A percentile compares a stretch with the other conserved stretches of the same genome.
Conservation (phyloP, 495 filamentous ascomycete species). For the Tuber indicum region DNA sequence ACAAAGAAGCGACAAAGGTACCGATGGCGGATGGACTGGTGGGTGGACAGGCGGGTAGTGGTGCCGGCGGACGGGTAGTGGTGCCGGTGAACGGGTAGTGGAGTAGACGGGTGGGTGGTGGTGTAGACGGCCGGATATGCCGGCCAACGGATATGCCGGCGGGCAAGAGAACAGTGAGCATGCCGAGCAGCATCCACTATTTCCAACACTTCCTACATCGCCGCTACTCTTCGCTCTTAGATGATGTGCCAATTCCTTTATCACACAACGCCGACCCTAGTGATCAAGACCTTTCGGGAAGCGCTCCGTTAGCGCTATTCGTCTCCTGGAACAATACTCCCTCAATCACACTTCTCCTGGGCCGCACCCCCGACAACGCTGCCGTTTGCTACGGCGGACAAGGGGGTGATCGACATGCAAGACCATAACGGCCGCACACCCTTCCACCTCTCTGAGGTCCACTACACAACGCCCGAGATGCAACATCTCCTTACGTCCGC, state of each 20-base stretch:
- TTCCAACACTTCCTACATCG: too few relatives aligned
- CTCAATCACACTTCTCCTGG: constrained; percentile 6
- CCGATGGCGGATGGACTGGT: too few relatives aligned
- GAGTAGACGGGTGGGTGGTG: too few relatives aligned
- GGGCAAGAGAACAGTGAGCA: too few relatives aligned
- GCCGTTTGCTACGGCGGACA: not conserved
- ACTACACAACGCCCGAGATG: constrained; percentile 10
- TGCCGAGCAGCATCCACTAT: too few relatives aligned
- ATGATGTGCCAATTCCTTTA: not conserved
- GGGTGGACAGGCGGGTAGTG: too few relatives aligned
- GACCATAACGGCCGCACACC: constrained; percentile 10
- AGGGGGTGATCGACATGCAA: not conserved
- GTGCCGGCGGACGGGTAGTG: too few relatives aligned
- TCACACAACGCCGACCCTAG: not conserved
- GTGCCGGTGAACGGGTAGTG: too few relatives aligned
- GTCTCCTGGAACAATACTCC: not conserved
- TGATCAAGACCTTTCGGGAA: not conserved
- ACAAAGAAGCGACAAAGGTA: too few relatives aligned
- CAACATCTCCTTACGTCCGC: constrained; percentile 5
- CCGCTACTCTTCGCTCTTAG: not conserved
- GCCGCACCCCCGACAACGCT: not conserved
- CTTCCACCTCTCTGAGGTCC: constrained; percentile 10
- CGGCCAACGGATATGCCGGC: too few relatives aligned
- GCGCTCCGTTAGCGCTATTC: not conserved
- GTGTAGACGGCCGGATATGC: too few relatives aligned